These are phyloP conservation scores for Schizochytrium sp. DNA, from an alignment of 108 stramenopile species.

Conservation along the genomic window DNA sequence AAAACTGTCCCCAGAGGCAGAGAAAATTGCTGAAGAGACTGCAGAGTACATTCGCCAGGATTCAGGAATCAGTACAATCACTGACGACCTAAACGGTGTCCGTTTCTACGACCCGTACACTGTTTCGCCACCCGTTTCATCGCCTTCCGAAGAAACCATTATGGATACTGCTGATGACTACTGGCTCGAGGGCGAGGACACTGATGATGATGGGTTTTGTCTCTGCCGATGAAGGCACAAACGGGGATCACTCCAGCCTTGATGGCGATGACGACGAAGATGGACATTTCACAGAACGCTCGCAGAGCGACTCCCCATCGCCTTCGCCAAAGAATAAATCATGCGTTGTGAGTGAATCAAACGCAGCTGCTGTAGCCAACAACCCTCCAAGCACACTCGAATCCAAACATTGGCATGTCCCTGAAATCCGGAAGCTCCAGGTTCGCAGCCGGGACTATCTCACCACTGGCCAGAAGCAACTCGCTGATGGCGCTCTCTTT, in stretches of 20 bases:
- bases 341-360: conserved; percentile 19
- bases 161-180: background rate
- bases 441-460: conserved; percentile 16
- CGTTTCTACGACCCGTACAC: conserved; percentile 20
- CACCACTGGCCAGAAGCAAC: background rate
- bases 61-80: conserved; percentile 33
- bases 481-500: background rate
- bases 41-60: conserved; percentile 17
- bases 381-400: conserved; percentile 39
- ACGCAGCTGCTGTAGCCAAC: background rate
- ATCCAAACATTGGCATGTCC: conserved; percentile 13
- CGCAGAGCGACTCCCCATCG: background rate
- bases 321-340: background rate
- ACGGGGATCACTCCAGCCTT: background rate
- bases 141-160: background rate
- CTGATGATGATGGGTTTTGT: conserved; percentile 56
- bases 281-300: background rate
- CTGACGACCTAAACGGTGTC: background rate
- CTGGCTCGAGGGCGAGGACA: conserved; percentile 52
- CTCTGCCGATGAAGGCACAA: conserved; percentile 5
- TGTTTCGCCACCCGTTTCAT: background rate
- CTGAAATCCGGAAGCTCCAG: conserved; percentile 16
- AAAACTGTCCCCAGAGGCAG: background rate
- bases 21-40: background rate
- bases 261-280: conserved; percentile 10